These are phyloP conservation scores for Seiridium unicorne DNA, from an alignment of 2,329 filamentous ascomycete species.

Conservation along the genomic window DNA sequence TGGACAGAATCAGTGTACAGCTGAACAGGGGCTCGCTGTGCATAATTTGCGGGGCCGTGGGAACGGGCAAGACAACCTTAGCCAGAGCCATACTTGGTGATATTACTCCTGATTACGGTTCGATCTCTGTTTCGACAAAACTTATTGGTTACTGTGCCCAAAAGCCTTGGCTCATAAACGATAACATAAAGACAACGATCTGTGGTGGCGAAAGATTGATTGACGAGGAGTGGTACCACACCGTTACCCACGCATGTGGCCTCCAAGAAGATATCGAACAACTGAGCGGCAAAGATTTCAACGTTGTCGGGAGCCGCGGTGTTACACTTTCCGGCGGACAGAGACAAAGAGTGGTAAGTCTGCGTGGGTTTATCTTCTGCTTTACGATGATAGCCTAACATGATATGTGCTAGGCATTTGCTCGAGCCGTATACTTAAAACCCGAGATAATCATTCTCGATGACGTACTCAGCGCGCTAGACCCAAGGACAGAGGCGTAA, in stretches of 20 bases:
- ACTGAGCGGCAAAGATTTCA: slow-evolving; percentile 19
- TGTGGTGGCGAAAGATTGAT: slow-evolving; percentile 8
- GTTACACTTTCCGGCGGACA: slow-evolving; percentile 28
- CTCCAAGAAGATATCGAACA: slow-evolving; percentile 20
- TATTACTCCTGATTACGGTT: not conserved
- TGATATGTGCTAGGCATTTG: slow-evolving; percentile 28
- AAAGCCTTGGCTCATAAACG: slow-evolving; percentile 34
- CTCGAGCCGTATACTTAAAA: slow-evolving; percentile 31
- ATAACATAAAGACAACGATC: slow-evolving; percentile 30
- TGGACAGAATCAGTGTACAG: not conserved
- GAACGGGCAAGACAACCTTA: slow-evolving; percentile 5
- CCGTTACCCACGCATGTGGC: slow-evolving; percentile 22
- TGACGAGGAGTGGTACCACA: slow-evolving; percentile 26
- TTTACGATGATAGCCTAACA: not conserved
- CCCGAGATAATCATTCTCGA: slow-evolving; percentile 30
- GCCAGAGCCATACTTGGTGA: slow-evolving; percentile 1
- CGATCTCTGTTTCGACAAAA: not conserved
- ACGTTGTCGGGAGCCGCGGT: slow-evolving; percentile 17
- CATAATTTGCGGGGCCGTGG: slow-evolving; percentile 3
- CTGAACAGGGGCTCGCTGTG: not conserved
- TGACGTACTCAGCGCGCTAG: slow-evolving; percentile 34
- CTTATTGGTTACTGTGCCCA: slow-evolving; percentile 35
- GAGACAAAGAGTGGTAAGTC: slow-evolving; percentile 25
- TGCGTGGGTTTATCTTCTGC: not conserved
- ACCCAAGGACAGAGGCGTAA: slow-evolving; percentile 28